Evolutionary conservation across 495 filamentous ascomycete genomes (phyloP), one percentile per base, ranked within the genome.

Genomic region (Aspergillus bridgeri): DNA sequence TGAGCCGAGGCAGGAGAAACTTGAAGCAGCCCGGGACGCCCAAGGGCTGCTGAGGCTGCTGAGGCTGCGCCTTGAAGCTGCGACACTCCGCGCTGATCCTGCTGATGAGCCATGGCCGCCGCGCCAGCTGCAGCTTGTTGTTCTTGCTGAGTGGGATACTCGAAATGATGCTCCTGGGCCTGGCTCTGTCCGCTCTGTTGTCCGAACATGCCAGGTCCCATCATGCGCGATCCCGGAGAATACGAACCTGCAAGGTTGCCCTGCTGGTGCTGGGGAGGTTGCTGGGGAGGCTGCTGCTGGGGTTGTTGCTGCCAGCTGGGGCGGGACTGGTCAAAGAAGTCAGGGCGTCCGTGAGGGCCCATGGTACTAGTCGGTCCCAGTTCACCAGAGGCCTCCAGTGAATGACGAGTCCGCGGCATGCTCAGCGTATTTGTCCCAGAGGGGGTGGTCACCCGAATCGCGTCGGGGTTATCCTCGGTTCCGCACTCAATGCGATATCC

Each of bases 401-500:
- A 67, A 21, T 78, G 76, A 43, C 79, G 73, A 54, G 80, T 68
- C 47, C 75, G 78, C 48, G 80, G 76, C 81, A 84, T 85, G 48
- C 77, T 79, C 33, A 79, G 74, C 27, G 81, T 83, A 55, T 79
- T 89, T 15, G 87, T 88, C 7, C 94, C 95, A 69, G 92, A 95
- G 0, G 95, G 95, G 0, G 95, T 99, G 0, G 95, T 99, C 45
- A 99, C 95, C 42, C 95, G 85, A 63, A 99, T 99, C 3, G 89
- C 88, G 67, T 97, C 93, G 8, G 92, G 92, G 63, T 97, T 92
- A 55, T 93, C 90, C 43, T 88, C 86, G 5, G 90, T 86, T 9
- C 92, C 92, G 64, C 95, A 99, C 65, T 99, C 95, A 57, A 99
- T 99, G 27, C 92, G 85, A 68, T 98, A 99, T 3, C 95, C 95